phyloP scores from a whole-genome alignment of 1,139 yeast species.

The Protomyces pachydermus region DNA sequence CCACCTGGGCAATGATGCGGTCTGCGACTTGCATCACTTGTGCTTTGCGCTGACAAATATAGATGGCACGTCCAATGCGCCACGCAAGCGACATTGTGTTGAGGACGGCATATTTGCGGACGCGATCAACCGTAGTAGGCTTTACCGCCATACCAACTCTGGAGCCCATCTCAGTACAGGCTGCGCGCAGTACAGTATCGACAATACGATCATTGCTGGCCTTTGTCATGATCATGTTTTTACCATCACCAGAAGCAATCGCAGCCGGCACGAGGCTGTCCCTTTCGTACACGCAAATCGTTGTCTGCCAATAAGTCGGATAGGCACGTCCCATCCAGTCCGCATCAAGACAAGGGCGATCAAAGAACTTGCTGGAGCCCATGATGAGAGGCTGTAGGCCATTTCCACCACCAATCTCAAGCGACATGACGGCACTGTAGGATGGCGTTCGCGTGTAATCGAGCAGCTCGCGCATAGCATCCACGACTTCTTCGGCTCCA shows the following conservation, averaged over 20 bases:
- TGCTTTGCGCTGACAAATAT: conserved; percentile 41
- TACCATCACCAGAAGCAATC: conserved; percentile 48
- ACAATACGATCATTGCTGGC: conserved; percentile 41
- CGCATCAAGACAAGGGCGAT: conserved; percentile 43
- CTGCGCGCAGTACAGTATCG: conserved; percentile 45
- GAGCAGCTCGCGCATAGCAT: conserved; percentile 40
- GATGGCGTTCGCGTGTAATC: conserved; percentile 35
- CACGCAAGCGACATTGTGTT: conserved; percentile 45
- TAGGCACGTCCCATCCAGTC: conserved; percentile 50
- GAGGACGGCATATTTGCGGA: conserved; percentile 31
- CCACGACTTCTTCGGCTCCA: conserved; percentile 38
- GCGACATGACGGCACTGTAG: conserved; percentile 41
- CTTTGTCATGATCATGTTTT: conserved; percentile 41
- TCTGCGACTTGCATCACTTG: conserved; percentile 42
- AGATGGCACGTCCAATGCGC: conserved; percentile 49
- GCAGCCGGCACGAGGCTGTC: conserved; percentile 41
- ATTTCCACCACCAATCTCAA: conserved; percentile 48
- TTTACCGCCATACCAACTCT: conserved; percentile 44
- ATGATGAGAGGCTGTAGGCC: conserved; percentile 43
- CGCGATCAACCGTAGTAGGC: conserved; percentile 39
- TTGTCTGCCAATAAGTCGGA: conserved; percentile 45
- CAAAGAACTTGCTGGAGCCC: conserved; percentile 38
- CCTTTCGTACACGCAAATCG: conserved; percentile 38
- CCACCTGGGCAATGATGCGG: conserved; percentile 43
- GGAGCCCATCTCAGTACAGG: conserved; percentile 44